These are phyloP conservation scores for Berberis thunbergii DNA, from an alignment of 164 flowering plant genomes.

Conservation along the genomic window DNA sequence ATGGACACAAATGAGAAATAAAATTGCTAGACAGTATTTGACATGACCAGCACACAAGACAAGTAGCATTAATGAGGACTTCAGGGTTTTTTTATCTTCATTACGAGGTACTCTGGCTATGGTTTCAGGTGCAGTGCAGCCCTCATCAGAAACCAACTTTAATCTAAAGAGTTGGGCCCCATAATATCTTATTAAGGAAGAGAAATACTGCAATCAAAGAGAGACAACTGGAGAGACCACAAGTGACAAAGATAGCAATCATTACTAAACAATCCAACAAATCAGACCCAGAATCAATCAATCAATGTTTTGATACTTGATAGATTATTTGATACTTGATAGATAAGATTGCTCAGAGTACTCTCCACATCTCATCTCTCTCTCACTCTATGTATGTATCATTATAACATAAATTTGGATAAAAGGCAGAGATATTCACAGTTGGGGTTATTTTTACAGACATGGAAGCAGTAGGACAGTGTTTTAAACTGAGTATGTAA, in stretches of 20 bases:
- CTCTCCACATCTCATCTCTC: constrained; percentile 13
- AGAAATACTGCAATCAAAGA: constrained; percentile 18
- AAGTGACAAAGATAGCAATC: constrained; percentile 40
- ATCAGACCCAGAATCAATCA: constrained; percentile 25
- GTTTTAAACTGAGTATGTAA: constrained; percentile 32
- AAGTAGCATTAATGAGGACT: constrained; percentile 7
- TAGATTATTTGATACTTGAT: constrained; percentile 3
- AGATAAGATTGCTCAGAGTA: constrained; percentile 2
- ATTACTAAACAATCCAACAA: constrained; percentile 30
- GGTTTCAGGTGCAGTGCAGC: neutral
- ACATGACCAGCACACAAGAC: constrained; percentile 5
- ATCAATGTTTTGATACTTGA: constrained; percentile 15
- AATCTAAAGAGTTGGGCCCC: constrained; percentile 15
- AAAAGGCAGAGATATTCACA: neutral
- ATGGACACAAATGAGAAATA: neutral
- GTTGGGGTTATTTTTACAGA: constrained; percentile 10
- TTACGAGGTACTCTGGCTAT: neutral
- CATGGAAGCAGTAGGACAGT: neutral
- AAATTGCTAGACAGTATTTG: constrained; percentile 2
- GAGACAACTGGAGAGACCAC: constrained; percentile 36
- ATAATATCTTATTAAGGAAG: constrained; percentile 10
- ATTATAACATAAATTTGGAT: neutral
- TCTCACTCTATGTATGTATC: constrained; percentile 2
- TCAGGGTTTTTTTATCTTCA: neutral
- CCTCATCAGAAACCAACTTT: constrained; percentile 11